These are phyloP conservation scores for Jatropha curcas DNA, from an alignment of 345 rosid species.

Conservation along the genomic window DNA sequence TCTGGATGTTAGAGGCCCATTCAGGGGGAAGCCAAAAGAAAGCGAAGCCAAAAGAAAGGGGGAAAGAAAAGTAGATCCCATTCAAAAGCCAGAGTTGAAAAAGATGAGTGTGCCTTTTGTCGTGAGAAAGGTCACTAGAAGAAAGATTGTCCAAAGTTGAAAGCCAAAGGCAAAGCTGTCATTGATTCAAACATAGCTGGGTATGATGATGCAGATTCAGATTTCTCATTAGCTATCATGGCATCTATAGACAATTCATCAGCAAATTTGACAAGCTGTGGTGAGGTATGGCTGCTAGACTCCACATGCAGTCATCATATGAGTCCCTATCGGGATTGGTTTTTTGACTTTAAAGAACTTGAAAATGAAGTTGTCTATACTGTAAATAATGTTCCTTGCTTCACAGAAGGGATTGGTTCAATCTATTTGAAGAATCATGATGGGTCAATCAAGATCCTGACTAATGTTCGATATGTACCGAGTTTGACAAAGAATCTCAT, in stretches of 20 bases:
- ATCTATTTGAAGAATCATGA: slow-evolving; percentile 1
- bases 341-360: neutral
- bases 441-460: neutral
- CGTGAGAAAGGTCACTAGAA: slow-evolving; percentile 10
- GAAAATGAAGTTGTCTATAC: slow-evolving; percentile 11
- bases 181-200: neutral
- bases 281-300: slow-evolving; percentile 2
- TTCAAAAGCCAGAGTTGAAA: no score
- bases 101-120: neutral
- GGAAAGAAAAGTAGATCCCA: no score
- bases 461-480: slow-evolving; percentile 2
- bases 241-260: no score
- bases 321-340: slow-evolving; percentile 5
- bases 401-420: neutral
- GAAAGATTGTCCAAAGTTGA: slow-evolving; percentile 5
- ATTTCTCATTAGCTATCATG: neutral
- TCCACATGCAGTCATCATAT: slow-evolving; percentile 5
- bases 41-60: no score
- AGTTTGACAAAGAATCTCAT: neutral
- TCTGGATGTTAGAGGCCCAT: no score
- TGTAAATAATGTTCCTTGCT: no score
- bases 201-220: slow-evolving; percentile 1
- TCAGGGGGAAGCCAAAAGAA: no score
- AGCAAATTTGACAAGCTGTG: neutral
- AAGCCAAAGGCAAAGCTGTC: neutral